Base-by-base conservation (phyloP, 768 basidiomycete species). In the Pisolithus microcarpus region DNA sequence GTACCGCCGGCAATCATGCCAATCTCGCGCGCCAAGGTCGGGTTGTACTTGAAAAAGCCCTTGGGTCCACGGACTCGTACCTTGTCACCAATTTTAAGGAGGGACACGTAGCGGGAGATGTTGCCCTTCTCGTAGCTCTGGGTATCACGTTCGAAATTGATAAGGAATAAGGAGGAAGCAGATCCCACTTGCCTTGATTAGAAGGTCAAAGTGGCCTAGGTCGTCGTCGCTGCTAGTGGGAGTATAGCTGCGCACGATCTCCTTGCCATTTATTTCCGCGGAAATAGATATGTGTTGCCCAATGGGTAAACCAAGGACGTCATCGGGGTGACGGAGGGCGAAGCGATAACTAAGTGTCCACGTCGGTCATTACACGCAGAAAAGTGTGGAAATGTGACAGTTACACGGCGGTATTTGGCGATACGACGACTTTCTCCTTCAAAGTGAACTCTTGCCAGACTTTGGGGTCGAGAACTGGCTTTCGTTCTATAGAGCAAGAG, bases 1-100 rank as follows among this genome's bases (percentile, higher is more conserved):
- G 96, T 98, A 36, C 96, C 96, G 44, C 96, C 96, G 15, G 94
- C 93, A 61, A 99, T 96, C 94, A 99, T 94, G 63, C 91, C 87
- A 51, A 99, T 72, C 61, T 87, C 83, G 57, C 75, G 73, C n/a
- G 85, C 78, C 42, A 93, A 74, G 46, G 75, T 74, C 3, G 87
- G 80, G 40, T 72, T 60, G 72, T 98, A 99, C 56, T 76, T 79
- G 79, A 98, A 98, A 66, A 86, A 84, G 51, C 96, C 96, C 72
- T 91, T 97, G 58, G 96, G 96, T 2, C 96, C 96, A 69, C 94
- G 95, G 74, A 98, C 79, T 57, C 82, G 84, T 58, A 96, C 76
- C 45, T 77, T 85, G 72, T 98, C 85, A 53, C 94, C 94, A 38
- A 94, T 76, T 55, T 87, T 91, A 64, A 97, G 80, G 42, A 80